Base-by-base conservation (phyloP, 306 rosid species). In the Vicia villosa region DNA sequence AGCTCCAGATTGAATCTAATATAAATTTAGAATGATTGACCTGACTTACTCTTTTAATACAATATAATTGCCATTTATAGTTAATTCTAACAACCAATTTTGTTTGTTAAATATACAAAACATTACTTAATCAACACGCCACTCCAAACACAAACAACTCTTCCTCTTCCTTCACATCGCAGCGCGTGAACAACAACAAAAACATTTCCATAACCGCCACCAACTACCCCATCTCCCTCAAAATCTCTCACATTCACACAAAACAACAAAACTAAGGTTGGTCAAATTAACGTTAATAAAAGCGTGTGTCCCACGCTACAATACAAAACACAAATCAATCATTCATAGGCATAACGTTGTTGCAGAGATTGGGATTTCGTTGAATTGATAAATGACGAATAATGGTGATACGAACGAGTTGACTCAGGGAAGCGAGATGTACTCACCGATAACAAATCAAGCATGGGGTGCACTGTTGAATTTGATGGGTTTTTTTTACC, bases 401-500 rank as follows among this genome's bases (percentile, higher is more conserved):
- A 2, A 20, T 15, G 1, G 4, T 17, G 17, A 50, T 9, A 50
- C 88, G 96, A 86, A 89, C 42, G 97, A 94, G 94, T 91, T 94
- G 92, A 84, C 87, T 84, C 96, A 84, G 87, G 46, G 46, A 41
- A 45, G 78, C 59, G 96, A 94, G 85, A 88, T 84, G 70, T 83
- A 81, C 89, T 81, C 77, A 69, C 47, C 73, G 28, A 6, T 83
- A 63, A 81, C 89, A 54, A 82, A 80, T 68, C 96, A 88, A 74
- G 82, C 82, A 15, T 94, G 96, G 98, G 83, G 82, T 66, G 82
- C 95, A 17, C 50, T 94, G 26, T 62, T 88, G 75, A 87, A 83
- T 75, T 85, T 95, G 95, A 60, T 94, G 1, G 83, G 83, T 56
- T 85, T 84, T 81, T 84, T 90, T 84, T 88, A 83, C 71, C 96